Evolutionary conservation across 1,139 yeast species (phyloP).

Genomic region (Debaryomycetaceae sp.): DNA sequence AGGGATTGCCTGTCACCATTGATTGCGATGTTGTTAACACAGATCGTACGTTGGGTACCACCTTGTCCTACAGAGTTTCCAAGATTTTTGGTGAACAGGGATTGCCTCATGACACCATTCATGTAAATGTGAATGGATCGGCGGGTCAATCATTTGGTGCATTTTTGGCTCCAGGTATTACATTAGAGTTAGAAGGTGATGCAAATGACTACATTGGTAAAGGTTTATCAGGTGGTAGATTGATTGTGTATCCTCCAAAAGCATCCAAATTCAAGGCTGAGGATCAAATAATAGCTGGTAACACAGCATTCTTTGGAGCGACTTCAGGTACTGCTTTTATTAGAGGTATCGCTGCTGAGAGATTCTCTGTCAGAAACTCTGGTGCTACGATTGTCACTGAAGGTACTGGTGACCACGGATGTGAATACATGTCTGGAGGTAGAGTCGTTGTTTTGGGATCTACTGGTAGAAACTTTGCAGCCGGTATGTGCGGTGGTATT

Average conservation of each 20-base stretch:
- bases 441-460: conserved; percentile 89
- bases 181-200: conserved; percentile 94
- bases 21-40: conserved; percentile 93
- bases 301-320: conserved; percentile 97
- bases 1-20: conserved; percentile 91
- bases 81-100: conserved; percentile 92
- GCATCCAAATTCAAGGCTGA: conserved; percentile 84
- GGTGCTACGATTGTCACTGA: conserved; percentile 97
- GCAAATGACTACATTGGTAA: conserved; percentile 97
- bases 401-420: conserved; percentile 98
- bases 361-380: conserved; percentile 97
- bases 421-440: conserved; percentile 99
- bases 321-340: conserved; percentile 92
- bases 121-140: conserved; percentile 84
- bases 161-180: conserved; percentile 92
- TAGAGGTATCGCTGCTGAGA: conserved; percentile 97
- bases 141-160: conserved; percentile 99
- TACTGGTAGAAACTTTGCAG: conserved; percentile 94
- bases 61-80: conserved; percentile 89
- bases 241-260: conserved; percentile 88
- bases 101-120: conserved; percentile 93
- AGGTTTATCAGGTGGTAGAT: conserved; percentile 93
- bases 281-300: conserved; percentile 95
- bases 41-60: conserved; percentile 93
- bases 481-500: conserved; percentile 99